Percentiles rank a stretch among this genome's conserved stretches.
These are phyloP conservation scores for Heliamphora pulchella DNA, from an alignment of 179 eudicot species.

Conservation along the genomic window DNA sequence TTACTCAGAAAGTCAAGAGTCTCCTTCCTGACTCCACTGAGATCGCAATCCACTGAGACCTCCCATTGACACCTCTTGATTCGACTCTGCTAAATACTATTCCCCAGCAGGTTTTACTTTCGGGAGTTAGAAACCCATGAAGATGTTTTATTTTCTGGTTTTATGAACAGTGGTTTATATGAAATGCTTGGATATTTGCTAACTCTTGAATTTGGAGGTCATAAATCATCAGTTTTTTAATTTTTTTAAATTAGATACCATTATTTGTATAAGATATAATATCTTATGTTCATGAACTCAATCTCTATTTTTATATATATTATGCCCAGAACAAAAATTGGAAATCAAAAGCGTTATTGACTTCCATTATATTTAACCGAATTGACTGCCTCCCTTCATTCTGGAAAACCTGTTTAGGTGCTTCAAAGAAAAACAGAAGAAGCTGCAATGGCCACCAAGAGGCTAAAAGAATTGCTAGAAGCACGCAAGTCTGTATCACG, in stretches of 20 bases:
- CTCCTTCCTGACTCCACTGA: too few species aligned
- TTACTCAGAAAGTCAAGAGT: too few species aligned
- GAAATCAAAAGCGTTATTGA: too few species aligned
- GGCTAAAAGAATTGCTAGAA: slow-evolving; percentile 93
- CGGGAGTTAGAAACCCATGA: background rate
- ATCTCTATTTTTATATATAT: background rate
- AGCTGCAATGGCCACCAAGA: slow-evolving; percentile 99
- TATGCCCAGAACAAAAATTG: background rate
- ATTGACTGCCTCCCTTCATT: background rate
- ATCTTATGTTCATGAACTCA: background rate
- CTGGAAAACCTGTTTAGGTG: slow-evolving; percentile 43
- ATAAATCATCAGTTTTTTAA: background rate
- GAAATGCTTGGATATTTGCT: background rate
- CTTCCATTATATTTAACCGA: background rate
- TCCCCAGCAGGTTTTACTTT: background rate
- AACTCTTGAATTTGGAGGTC: background rate
- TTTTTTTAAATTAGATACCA: background rate
- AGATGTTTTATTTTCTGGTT: background rate
- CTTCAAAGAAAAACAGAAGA: slow-evolving; percentile 99
- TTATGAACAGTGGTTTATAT: background rate
- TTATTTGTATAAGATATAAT: background rate
- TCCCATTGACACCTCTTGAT: too few species aligned
- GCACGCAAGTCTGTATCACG: slow-evolving; percentile 86
- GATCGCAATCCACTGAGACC: too few species aligned
- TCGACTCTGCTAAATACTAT: too few species aligned